These are phyloP conservation scores for Collybiopsis luxurians DNA, from an alignment of 768 basidiomycete genomes.

Conservation along the genomic window DNA sequence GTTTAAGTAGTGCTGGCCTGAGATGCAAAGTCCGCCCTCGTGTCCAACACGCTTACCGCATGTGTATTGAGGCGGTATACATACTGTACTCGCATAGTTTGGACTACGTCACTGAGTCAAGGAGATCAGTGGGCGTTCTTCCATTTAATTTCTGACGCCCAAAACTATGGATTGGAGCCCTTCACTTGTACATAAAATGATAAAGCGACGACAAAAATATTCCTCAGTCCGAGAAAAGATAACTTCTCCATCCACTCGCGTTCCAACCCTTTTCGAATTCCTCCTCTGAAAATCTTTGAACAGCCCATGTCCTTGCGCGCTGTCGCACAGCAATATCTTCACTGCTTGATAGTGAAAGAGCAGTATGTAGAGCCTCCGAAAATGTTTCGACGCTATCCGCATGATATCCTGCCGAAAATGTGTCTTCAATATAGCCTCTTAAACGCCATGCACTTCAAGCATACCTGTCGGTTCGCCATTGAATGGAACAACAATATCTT, in stretches of 20 bases:
- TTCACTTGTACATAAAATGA: no score
- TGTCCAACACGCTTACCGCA: no score
- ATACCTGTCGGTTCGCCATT: conserved; percentile 67
- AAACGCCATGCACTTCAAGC: conserved; percentile 6
- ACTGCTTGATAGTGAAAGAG: conserved; percentile 51
- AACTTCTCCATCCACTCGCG: conserved; percentile 54
- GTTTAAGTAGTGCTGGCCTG: no score
- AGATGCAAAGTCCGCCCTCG: no score
- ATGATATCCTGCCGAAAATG: conserved; percentile 62
- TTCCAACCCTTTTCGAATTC: conserved; percentile 81
- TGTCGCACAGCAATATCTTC: conserved; percentile 62
- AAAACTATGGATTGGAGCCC: no score
- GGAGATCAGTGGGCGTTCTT: no score
- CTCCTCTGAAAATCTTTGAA: conserved; percentile 69
- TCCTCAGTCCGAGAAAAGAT: no score
- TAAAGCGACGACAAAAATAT: no score
- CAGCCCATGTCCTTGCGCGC: conserved; percentile 69
- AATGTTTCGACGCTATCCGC: conserved; percentile 65
- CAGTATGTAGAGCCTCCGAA: conserved; percentile 62
- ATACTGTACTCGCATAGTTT: no score
- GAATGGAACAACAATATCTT: conserved; percentile 87
- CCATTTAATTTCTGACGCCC: no score
- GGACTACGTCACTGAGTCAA: no score
- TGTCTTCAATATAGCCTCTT: neutral
- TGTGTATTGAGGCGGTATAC: no score